A percentile compares a stretch with the other conserved stretches of the same genome.
These are phyloP conservation scores for Centaurea solstitialis DNA, from an alignment of 129 eudicot genomes.

Conservation along the genomic window DNA sequence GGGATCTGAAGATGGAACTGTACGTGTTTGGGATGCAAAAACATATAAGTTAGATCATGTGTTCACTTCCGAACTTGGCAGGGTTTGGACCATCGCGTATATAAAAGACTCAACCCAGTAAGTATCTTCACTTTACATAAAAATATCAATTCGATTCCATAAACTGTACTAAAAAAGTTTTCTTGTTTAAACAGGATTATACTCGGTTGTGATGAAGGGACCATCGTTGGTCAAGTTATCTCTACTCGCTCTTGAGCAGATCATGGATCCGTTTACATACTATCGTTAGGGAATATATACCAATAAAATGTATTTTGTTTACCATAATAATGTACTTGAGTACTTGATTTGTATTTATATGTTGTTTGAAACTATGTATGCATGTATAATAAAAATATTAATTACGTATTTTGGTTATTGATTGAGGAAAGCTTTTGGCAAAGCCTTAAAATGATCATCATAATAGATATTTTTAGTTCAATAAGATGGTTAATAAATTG, in stretches of 20 bases:
- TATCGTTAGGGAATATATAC: neutral
- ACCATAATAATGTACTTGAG: neutral
- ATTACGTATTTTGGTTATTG: too few species aligned
- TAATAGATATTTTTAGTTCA: too few species aligned
- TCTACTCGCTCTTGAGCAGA: neutral
- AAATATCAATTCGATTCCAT: neutral
- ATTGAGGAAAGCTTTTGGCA: too few species aligned
- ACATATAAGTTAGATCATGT: constrained; percentile 42
- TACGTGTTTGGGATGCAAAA: constrained; percentile 56
- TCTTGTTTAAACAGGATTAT: constrained; percentile 42
- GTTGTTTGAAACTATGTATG: neutral
- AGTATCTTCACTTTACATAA: neutral
- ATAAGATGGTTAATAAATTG: too few species aligned
- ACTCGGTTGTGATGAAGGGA: constrained; percentile 70
- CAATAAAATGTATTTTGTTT: constrained; percentile 4
- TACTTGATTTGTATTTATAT: neutral
- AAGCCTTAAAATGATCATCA: too few species aligned
- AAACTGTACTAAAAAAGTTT: neutral
- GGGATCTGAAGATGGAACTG: constrained; percentile 67
- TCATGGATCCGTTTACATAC: neutral
- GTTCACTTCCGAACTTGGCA: constrained; percentile 50
- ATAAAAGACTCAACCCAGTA: constrained; percentile 50
- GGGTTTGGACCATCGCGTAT: constrained; percentile 63
- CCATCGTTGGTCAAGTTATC: constrained; percentile 44
- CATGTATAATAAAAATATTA: too few species aligned